A percentile compares a stretch with the other conserved stretches of the same genome.
Conservation (phyloP, 768 basidiomycete genomes). For the Lyophyllum shimeji region DNA sequence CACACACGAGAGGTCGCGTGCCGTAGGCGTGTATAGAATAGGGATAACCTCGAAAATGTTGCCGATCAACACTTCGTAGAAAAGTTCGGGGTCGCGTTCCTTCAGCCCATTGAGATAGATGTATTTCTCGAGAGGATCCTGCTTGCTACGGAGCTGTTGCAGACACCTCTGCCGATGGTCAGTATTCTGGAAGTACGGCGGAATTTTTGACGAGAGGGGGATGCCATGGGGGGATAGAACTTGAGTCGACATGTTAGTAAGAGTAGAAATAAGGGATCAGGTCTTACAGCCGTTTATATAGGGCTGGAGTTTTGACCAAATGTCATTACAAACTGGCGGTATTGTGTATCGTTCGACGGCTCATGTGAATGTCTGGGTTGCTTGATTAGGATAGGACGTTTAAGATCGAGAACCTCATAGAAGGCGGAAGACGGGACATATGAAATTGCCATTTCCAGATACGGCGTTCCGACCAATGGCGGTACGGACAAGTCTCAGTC, state of each 20-base stretch:
- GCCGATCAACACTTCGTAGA: conserved; percentile 61
- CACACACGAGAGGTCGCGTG: conserved; percentile 20
- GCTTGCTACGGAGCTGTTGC: conserved; percentile 56
- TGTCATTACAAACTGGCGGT: background rate
- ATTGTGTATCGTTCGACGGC: background rate
- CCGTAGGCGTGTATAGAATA: conserved; percentile 76
- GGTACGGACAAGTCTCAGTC: background rate
- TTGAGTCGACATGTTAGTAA: conserved; percentile 4
- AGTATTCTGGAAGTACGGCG: conserved; percentile 48
- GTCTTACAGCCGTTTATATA: conserved; percentile 6
- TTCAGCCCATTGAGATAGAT: conserved; percentile 69
- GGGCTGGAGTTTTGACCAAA: conserved; percentile 1
- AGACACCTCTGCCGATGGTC: conserved; percentile 59
- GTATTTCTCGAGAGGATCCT: conserved; percentile 61
- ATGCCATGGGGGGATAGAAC: background rate
- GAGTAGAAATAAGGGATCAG: background rate
- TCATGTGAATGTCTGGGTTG: conserved; percentile 32
- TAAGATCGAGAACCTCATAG: conserved; percentile 21
- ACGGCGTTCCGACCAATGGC: conserved; percentile 36
- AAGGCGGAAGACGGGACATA: conserved; percentile 25
- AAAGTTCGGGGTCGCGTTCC: conserved; percentile 59
- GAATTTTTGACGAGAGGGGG: conserved; percentile 28
- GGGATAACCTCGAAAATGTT: conserved; percentile 70
- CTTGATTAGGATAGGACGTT: conserved; percentile 22
- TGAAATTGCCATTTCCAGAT: conserved; percentile 28